A percentile compares a stretch with the other conserved stretches of the same genome.
These are phyloP conservation scores for Pseudopediastrum boryanum DNA, from an alignment of 139 green algal species.

Conservation along the genomic window DNA sequence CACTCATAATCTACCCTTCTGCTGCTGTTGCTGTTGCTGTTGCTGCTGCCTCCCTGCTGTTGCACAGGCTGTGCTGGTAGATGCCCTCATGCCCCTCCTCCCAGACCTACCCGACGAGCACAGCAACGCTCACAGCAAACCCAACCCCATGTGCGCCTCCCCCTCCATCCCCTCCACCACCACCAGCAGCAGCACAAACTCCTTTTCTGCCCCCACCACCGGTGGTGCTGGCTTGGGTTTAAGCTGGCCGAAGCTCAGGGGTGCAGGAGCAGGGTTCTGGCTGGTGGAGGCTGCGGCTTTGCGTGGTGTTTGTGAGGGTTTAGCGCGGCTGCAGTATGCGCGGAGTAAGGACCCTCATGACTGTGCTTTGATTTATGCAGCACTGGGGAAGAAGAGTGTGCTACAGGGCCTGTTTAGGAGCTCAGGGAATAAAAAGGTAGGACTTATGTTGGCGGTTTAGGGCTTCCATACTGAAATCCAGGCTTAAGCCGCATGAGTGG, in stretches of 20 bases:
- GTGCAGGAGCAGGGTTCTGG: conserved; percentile 84
- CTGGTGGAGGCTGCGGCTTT: conserved; percentile 55
- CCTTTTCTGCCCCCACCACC: background rate
- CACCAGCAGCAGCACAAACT: background rate
- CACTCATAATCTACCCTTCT: too few relatives aligned
- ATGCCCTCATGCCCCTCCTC: background rate
- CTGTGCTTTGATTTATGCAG: conserved; percentile 83
- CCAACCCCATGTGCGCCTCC: background rate
- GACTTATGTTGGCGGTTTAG: background rate
- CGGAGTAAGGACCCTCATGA: conserved; percentile 73
- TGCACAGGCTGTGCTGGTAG: background rate
- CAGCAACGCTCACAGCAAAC: too few relatives aligned
- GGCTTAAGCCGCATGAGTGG: too few relatives aligned
- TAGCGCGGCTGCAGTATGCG: conserved; percentile 80
- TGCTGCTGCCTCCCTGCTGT: background rate
- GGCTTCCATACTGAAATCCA: too few relatives aligned
- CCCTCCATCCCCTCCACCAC: background rate
- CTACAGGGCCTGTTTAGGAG: conserved; percentile 78
- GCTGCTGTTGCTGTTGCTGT: too few relatives aligned
- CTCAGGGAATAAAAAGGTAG: conserved; percentile 34
- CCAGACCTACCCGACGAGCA: too few relatives aligned
- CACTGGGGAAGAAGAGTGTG: conserved; percentile 68
- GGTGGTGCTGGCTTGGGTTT: conserved; percentile 1
- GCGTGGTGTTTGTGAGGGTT: conserved; percentile 48
- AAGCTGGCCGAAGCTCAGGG: conserved; percentile 68